Conservation (phyloP, 768 basidiomycete genomes). For the Macrolepiota fuliginosa region DNA sequence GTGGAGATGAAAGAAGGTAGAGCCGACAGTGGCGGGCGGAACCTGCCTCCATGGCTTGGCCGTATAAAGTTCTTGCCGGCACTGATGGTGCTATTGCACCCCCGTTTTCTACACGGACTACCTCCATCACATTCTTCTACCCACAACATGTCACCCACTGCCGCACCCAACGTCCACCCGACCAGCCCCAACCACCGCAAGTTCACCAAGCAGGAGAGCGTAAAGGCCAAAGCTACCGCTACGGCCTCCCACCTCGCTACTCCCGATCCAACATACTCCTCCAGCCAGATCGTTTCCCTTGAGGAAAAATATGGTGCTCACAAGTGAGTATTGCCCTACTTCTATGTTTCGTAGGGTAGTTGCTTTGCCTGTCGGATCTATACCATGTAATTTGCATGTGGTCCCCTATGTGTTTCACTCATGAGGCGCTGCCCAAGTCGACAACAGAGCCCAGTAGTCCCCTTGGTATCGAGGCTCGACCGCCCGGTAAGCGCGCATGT, state of each 20-base stretch:
- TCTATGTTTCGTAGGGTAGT: not conserved
- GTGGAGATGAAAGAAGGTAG: not conserved
- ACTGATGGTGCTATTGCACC: not conserved
- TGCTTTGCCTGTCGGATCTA: not conserved
- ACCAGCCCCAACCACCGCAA: slow-evolving; percentile 9
- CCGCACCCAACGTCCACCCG: not conserved
- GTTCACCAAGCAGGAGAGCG: slow-evolving; percentile 11
- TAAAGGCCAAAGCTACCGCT: slow-evolving; percentile 12
- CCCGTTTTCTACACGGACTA: slow-evolving; percentile 2
- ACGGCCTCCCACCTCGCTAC: slow-evolving; percentile 5
- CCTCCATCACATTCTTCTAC: not conserved
- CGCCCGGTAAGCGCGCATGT: not conserved
- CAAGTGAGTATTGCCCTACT: slow-evolving; percentile 59
- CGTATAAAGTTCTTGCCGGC: slow-evolving; percentile 8
- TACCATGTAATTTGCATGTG: no score
- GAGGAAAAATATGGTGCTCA: slow-evolving; percentile 85
- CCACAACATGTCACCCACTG: slow-evolving; percentile 11
- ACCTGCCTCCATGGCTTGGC: slow-evolving; percentile 3
- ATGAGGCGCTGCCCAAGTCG: slow-evolving; percentile 2
- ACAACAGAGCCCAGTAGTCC: not conserved
- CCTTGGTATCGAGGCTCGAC: slow-evolving; percentile 2
- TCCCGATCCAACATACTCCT: slow-evolving; percentile 2
- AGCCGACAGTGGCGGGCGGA: slow-evolving; percentile 18
- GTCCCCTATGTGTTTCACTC: slow-evolving; percentile 6
- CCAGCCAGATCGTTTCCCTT: slow-evolving; percentile 59